These are phyloP conservation scores for Pleurotus eryngii DNA, from an alignment of 768 basidiomycete species.

Conservation along the genomic window DNA sequence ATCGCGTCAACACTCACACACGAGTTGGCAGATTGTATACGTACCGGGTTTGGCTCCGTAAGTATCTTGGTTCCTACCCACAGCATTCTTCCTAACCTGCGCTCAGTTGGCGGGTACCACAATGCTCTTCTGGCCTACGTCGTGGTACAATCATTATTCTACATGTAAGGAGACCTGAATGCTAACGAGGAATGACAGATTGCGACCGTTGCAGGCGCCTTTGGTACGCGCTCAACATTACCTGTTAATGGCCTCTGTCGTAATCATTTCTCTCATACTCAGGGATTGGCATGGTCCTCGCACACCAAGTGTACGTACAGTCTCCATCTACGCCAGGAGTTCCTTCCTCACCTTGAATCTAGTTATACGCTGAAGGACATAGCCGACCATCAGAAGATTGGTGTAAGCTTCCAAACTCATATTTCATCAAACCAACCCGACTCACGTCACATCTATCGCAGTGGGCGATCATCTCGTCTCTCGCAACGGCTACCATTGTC, in stretches of 20 bases:
- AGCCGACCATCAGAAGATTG: background rate
- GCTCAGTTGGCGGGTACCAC: conserved; percentile 2
- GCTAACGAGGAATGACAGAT: background rate
- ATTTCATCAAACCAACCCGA: background rate
- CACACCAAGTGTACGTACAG: background rate
- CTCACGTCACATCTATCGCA: background rate
- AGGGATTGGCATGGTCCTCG: conserved; percentile 2
- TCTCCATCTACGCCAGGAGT: background rate
- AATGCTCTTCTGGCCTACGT: background rate
- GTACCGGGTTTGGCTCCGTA: conserved; percentile 5
- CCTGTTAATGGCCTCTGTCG: background rate
- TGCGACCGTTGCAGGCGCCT: background rate
- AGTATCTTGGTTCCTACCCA: background rate
- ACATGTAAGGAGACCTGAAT: background rate
- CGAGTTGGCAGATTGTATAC: background rate
- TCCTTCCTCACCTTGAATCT: too few species aligned
- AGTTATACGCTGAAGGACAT: background rate
- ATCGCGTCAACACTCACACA: background rate
- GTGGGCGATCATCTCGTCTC: conserved; percentile 24
- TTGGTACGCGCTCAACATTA: background rate
- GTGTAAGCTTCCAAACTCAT: background rate
- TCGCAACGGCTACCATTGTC: conserved; percentile 17
- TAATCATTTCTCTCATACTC: background rate
- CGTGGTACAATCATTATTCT: background rate
- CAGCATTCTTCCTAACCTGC: background rate